Percentiles rank a stretch among this genome's conserved stretches.
phyloP scores from a whole-genome alignment of 1,139 yeast species.

The Meyerozyma elateridarum region DNA sequence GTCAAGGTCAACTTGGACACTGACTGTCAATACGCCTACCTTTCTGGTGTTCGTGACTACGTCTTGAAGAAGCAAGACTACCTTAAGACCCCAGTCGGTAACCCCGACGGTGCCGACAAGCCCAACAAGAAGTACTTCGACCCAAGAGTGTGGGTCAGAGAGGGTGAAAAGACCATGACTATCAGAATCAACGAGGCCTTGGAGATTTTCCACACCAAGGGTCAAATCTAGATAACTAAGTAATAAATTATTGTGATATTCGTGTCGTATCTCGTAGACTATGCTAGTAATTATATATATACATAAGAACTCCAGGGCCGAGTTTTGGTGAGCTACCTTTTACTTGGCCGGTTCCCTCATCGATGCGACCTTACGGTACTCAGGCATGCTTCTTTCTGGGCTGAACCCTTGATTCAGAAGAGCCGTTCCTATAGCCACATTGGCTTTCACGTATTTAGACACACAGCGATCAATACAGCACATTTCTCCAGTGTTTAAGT shows the following conservation, averaged over 20 bases:
- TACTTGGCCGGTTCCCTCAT: too few relatives aligned
- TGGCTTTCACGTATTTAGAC: constrained; percentile 64
- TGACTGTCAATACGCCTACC: constrained; percentile 98
- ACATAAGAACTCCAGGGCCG: too few relatives aligned
- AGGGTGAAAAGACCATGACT: constrained; percentile 98
- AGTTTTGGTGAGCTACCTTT: too few relatives aligned
- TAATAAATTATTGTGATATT: background rate
- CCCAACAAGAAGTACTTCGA: constrained; percentile 99
- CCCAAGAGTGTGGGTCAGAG: constrained; percentile 99
- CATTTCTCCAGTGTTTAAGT: constrained; percentile 71
- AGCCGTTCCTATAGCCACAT: constrained; percentile 52
- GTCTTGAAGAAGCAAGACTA: constrained; percentile 94
- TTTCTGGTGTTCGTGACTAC: constrained; percentile 95
- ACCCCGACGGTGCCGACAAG: constrained; percentile 98
- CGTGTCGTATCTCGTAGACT: too few relatives aligned
- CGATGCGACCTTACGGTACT: constrained; percentile 26
- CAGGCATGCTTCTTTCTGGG: constrained; percentile 36
- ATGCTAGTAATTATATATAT: too few relatives aligned
- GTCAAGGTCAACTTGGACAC: constrained; percentile 99
- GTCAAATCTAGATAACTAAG: constrained; percentile 44
- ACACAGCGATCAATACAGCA: constrained; percentile 78
- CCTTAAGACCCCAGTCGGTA: constrained; percentile 84
- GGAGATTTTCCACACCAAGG: constrained; percentile 77
- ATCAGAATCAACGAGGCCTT: constrained; percentile 81
- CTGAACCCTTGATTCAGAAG: constrained; percentile 28